These are phyloP conservation scores for Neurospora sp. DNA, from an alignment of 495 filamentous ascomycete species.

Conservation along the genomic window DNA sequence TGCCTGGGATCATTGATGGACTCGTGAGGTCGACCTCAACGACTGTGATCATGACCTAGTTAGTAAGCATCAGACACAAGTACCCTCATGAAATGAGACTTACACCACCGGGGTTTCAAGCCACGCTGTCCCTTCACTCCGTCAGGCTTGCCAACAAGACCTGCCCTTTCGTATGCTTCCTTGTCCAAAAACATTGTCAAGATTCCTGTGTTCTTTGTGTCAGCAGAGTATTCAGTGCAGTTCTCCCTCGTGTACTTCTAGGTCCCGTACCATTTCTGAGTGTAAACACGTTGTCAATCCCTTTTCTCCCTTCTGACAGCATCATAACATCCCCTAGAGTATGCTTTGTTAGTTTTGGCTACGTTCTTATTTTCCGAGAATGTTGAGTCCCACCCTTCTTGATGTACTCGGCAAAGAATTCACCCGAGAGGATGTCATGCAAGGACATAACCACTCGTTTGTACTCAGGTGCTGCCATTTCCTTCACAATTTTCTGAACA, in stretches of 20 bases:
- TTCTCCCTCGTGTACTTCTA: neutral
- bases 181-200: conserved; percentile 72
- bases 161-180: conserved; percentile 76
- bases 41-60: conserved; percentile 36
- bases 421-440: conserved; percentile 55
- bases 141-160: conserved; percentile 65
- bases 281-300: conserved; percentile 71
- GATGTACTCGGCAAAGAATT: conserved; percentile 81
- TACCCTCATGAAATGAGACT: conserved; percentile 3
- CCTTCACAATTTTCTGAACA: conserved; percentile 44
- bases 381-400: conserved; percentile 55
- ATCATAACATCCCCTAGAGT: conserved; percentile 71
- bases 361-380: no score
- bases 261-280: conserved; percentile 52
- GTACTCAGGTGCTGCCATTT: conserved; percentile 42
- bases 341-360: neutral
- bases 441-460: conserved; percentile 67
- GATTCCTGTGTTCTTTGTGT: conserved; percentile 39
- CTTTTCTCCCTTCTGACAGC: conserved; percentile 75
- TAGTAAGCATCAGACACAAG: no score
- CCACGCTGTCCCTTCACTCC: conserved; percentile 45
- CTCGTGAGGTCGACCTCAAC: conserved; percentile 73
- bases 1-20: conserved; percentile 79
- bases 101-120: conserved; percentile 41
- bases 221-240: neutral